Percentiles rank a stretch among this genome's conserved stretches.
These are phyloP conservation scores for Nymphaea thermarum DNA, from an alignment of 164 flowering plant genomes.

Conservation along the genomic window DNA sequence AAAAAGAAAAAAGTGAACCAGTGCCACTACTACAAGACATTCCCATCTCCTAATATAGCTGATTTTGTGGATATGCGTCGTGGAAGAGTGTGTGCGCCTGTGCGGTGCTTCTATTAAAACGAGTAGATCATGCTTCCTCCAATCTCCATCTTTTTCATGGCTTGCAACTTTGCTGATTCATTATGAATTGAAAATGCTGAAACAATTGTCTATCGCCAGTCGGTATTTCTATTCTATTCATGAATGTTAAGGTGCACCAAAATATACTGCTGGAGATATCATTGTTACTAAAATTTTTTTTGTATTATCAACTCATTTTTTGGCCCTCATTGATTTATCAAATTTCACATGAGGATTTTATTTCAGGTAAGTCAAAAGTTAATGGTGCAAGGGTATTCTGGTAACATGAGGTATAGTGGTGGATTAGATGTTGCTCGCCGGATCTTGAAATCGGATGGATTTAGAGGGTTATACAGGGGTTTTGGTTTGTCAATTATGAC, in stretches of 20 bases:
- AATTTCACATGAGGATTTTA: neutral
- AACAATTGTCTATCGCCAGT: no score
- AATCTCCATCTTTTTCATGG: no score
- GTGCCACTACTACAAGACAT: neutral
- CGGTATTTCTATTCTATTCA: neutral
- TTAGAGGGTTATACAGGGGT: slow-evolving; percentile 84
- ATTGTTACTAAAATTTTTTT: no score
- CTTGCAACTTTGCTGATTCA: no score
- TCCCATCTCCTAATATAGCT: neutral
- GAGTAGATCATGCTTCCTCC: no score
- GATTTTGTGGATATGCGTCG: neutral
- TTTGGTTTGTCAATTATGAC: slow-evolving; percentile 90
- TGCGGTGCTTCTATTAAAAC: no score
- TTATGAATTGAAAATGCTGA: neutral
- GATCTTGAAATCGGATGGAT: slow-evolving; percentile 61
- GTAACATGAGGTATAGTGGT: slow-evolving; percentile 71
- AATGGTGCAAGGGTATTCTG: slow-evolving; percentile 98
- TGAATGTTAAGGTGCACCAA: neutral
- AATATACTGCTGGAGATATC: neutral
- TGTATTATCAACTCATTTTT: neutral
- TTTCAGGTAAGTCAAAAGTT: slow-evolving; percentile 82
- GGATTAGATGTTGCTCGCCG: slow-evolving; percentile 89
- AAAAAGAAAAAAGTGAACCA: no score
- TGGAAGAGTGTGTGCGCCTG: neutral
- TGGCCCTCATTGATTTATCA: neutral